Base-by-base conservation (phyloP, 1,139 yeast species). In the Geotrichum europaeum region DNA sequence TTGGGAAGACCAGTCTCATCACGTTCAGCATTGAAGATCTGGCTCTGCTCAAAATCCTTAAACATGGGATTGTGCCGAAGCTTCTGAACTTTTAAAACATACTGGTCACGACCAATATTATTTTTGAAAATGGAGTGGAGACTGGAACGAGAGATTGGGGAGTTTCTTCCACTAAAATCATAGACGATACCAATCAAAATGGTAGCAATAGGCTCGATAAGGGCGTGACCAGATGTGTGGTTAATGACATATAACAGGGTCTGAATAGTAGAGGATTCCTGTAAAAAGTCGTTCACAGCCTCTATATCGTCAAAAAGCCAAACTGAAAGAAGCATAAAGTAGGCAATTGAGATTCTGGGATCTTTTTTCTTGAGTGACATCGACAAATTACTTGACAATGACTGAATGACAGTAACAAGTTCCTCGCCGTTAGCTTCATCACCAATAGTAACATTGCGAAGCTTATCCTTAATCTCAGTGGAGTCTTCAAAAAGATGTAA, bases 1-100 rank as follows among this genome's bases (percentile, higher is more conserved):
- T 84, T 83, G 0, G 98, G 99, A 49, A 92, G 78, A 1, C 99
- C 99, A 1, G 96, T 85, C 2, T 84, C 86, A 70, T 90, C 96
- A 64, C 82, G 81, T 6, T 76, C 75, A 2, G 84, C 81, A 34
- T 78, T 75, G 32, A 81, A 70, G 47, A 78, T 72, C 49, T 75
- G 75, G 40, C 75, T 75, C 5, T 79, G 79, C 12, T 80, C 82
- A 65, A 83, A 87, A 56, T 81, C 81, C 22, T 81, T 79, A 69
- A 90, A 84, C 12, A 76, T 71, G 0, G 81, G 73, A 62, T 80
- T 78, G 55, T 87, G 87, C 63, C 84, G 83, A 67, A 95, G 84
- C 68, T 88, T 90, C 59, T 84, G 84, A 6, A 94, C 81, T 65
- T 87, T 86, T 55, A 88, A 78, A 1, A 87, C 80, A 68, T 89